Percentiles rank a stretch among this genome's conserved stretches.
phyloP scores from a whole-genome alignment of 2,329 filamentous ascomycete genomes.

The Microdochium nivale region DNA sequence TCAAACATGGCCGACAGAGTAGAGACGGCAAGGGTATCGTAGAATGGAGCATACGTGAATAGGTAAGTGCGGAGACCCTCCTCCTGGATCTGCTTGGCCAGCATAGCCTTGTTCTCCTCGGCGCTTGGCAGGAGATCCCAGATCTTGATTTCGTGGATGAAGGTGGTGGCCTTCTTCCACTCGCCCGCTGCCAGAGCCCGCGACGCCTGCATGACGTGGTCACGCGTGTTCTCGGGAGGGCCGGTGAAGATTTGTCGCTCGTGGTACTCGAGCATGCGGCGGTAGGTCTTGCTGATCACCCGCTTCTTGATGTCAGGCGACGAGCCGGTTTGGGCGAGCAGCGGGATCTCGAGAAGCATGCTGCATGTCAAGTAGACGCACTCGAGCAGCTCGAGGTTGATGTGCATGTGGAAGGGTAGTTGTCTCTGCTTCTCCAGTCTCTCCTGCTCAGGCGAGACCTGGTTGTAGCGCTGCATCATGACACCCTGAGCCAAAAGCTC shows the following conservation, averaged over 20 bases:
- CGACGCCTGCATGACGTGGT: constrained; percentile 98
- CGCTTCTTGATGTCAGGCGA: constrained; percentile 96
- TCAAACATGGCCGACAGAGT: constrained; percentile 94
- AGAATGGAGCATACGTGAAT: constrained; percentile 98
- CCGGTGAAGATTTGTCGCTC: constrained; percentile 99
- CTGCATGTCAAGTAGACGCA: constrained; percentile 98
- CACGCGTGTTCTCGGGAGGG: constrained; percentile 95
- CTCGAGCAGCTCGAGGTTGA: constrained; percentile 96
- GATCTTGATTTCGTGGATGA: constrained; percentile 98
- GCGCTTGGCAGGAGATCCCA: constrained; percentile 95
- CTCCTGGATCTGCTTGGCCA: constrained; percentile 96
- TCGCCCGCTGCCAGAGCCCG: constrained; percentile 94
- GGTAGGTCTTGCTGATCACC: constrained; percentile 98
- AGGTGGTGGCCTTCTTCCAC: constrained; percentile 93
- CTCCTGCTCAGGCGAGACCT: constrained; percentile 96
- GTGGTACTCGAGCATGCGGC: constrained; percentile 98
- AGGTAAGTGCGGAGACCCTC: constrained; percentile 97
- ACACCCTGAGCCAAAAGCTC: constrained; percentile 96
- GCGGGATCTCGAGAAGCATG: constrained; percentile 97
- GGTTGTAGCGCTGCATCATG: constrained; percentile 94
- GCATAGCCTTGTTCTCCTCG: constrained; percentile 93
- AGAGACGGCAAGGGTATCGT: constrained; percentile 84
- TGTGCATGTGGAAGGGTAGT: constrained; percentile 99
- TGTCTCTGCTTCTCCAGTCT: constrained; percentile 94
- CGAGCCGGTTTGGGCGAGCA: constrained; percentile 92